Evolutionary conservation across 331 rosid species (phyloP).

Genomic region (Arachis monticola): DNA sequence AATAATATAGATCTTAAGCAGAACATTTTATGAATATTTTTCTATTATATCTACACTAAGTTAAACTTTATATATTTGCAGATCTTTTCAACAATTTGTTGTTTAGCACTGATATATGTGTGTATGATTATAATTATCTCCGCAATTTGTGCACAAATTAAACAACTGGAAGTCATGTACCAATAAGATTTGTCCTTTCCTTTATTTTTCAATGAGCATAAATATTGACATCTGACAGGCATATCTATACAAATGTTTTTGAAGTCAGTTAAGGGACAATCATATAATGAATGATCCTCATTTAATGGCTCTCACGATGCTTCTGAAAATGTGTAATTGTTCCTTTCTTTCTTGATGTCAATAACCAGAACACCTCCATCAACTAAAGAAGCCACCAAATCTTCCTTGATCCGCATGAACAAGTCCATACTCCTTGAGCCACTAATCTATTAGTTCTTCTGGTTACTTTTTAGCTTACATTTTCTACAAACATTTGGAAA

Average conservation of each 20-base stretch:
- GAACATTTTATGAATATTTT: too few species aligned
- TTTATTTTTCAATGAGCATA: too few species aligned
- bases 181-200: not conserved
- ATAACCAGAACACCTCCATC: not conserved
- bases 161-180: not conserved
- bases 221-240: not conserved
- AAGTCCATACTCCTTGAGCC: too few species aligned
- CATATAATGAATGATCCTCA: not conserved
- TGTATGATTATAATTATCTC: too few species aligned
- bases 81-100: conserved; percentile 10
- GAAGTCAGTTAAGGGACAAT: not conserved
- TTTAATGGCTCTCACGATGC: not conserved
- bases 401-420: too few species aligned
- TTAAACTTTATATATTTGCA: not conserved
- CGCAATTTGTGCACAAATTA: not conserved
- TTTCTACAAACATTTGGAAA: too few species aligned
- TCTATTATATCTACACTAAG: too few species aligned
- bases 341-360: not conserved
- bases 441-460: too few species aligned
- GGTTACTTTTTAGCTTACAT: too few species aligned
- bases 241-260: not conserved
- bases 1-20: too few species aligned
- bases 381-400: not conserved
- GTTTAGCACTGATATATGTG: not conserved
- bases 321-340: not conserved